phyloP scores from a whole-genome alignment of 129 eudicot species.

The Arctium lappa region DNA sequence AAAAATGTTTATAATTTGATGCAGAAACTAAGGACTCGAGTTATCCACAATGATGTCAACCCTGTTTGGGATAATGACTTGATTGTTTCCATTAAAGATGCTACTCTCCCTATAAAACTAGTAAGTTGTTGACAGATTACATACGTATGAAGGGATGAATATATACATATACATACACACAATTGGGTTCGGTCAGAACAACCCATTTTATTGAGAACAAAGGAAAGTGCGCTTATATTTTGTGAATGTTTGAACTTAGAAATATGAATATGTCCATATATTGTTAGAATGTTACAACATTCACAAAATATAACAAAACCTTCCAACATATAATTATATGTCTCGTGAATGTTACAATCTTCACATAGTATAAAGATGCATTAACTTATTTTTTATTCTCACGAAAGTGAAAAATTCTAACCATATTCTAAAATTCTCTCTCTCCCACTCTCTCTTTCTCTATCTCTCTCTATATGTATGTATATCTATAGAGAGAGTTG shows the following conservation, averaged over 20 bases:
- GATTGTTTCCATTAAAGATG: slow-evolving; percentile 61
- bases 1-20: not conserved
- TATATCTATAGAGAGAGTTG: not conserved
- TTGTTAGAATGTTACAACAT: not conserved
- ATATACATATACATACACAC: not conserved
- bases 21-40: slow-evolving; percentile 79
- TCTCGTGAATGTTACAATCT: not conserved
- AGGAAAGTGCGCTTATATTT: not conserved
- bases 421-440: not conserved
- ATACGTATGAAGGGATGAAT: not conserved
- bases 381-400: not conserved
- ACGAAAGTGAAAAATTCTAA: not conserved
- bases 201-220: not conserved
- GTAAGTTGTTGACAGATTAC: slow-evolving; percentile 29
- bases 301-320: not conserved
- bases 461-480: not conserved
- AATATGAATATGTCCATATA: not conserved
- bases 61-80: slow-evolving; percentile 85
- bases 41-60: slow-evolving; percentile 58
- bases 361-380: not conserved
- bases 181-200: not conserved
- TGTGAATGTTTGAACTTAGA: too few relatives aligned
- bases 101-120: slow-evolving; percentile 47
- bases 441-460: too few relatives aligned
- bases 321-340: not conserved